Conservation (phyloP, 2,329 filamentous ascomycete species). For the Penicillium sp. region DNA sequence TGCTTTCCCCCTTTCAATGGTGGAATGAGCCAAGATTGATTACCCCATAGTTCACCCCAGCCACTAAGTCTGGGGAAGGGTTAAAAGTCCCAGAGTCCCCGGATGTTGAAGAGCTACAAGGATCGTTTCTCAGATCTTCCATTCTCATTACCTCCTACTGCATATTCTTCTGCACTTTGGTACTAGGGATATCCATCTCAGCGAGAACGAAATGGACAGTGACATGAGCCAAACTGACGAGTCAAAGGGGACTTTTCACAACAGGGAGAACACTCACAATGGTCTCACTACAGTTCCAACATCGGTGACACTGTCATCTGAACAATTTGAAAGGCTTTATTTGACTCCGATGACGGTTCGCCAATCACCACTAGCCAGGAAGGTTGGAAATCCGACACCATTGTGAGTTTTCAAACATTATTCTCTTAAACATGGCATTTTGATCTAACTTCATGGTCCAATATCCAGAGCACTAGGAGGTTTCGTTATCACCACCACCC, state of each 20-base stretch:
- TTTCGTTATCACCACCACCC: slow-evolving; percentile 28
- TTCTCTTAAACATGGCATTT: neutral
- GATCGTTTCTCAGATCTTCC: neutral
- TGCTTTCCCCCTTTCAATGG: neutral
- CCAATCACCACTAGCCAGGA: slow-evolving; percentile 29
- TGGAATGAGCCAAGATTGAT: neutral
- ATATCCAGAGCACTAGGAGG: slow-evolving; percentile 23
- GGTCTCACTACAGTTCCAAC: slow-evolving; percentile 18
- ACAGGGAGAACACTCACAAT: slow-evolving; percentile 4
- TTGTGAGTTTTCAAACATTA: slow-evolving; percentile 22
- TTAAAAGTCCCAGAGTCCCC: neutral
- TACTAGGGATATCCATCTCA: neutral
- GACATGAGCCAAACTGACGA: slow-evolving; percentile 6
- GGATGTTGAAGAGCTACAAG: neutral
- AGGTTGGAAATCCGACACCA: slow-evolving; percentile 35
- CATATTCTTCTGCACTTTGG: neutral
- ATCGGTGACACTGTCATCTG: slow-evolving; percentile 30
- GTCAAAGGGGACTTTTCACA: slow-evolving; percentile 2
- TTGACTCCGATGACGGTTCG: slow-evolving; percentile 34
- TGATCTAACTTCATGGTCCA: neutral
- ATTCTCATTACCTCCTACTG: neutral
- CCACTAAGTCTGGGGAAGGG: neutral
- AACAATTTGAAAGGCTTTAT: slow-evolving; percentile 38
- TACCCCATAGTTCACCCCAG: neutral
- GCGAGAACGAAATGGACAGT: slow-evolving; percentile 7